A percentile compares a stretch with the other conserved stretches of the same genome.
Conservation (phyloP, 805 yeast species). For the Metschnikowia anglica region DNA sequence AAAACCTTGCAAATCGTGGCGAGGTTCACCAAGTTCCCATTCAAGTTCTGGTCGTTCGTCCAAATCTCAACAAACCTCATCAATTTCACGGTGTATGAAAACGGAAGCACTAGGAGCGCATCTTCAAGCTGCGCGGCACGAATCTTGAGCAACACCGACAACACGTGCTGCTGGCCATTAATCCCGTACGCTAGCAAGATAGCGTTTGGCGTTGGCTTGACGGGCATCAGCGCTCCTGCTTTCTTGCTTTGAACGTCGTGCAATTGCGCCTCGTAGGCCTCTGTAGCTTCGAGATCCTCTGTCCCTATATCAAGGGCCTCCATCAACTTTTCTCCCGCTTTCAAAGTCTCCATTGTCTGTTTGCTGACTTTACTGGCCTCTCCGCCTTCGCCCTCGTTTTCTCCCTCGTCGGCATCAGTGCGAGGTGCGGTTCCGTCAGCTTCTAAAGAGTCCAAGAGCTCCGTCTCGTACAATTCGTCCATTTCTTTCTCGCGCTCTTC, state of each 20-base stretch:
- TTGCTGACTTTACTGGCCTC: constrained; percentile 67
- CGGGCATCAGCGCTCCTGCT: constrained; percentile 47
- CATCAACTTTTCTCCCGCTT: constrained; percentile 89
- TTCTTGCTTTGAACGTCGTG: constrained; percentile 40
- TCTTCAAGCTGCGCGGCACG: constrained; percentile 87
- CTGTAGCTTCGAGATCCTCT: constrained; percentile 60
- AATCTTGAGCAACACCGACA: constrained; percentile 68
- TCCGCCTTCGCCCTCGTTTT: constrained; percentile 44
- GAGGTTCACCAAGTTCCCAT: constrained; percentile 49
- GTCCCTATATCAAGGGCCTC: constrained; percentile 87
- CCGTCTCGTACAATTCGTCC: constrained; percentile 88
- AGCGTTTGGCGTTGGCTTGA: constrained; percentile 63
- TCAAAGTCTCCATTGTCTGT: constrained; percentile 87
- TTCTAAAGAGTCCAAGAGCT: constrained; percentile 70
- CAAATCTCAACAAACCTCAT: constrained; percentile 74
- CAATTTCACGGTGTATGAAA: constrained; percentile 72
- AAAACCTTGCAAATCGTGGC: constrained; percentile 71
- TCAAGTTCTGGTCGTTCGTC: constrained; percentile 48
- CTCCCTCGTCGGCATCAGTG: constrained; percentile 28
- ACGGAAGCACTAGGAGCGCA: constrained; percentile 86
- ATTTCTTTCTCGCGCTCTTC: constrained; percentile 95
- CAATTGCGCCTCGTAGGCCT: constrained; percentile 48
- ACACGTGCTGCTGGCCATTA: constrained; percentile 74
- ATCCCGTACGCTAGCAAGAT: constrained; percentile 71
- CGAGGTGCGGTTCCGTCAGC: constrained; percentile 38